Percentiles rank a stretch among this genome's conserved stretches.
Conservation (phyloP, 352 stramenopile species). For the Pythium periplocum region DNA sequence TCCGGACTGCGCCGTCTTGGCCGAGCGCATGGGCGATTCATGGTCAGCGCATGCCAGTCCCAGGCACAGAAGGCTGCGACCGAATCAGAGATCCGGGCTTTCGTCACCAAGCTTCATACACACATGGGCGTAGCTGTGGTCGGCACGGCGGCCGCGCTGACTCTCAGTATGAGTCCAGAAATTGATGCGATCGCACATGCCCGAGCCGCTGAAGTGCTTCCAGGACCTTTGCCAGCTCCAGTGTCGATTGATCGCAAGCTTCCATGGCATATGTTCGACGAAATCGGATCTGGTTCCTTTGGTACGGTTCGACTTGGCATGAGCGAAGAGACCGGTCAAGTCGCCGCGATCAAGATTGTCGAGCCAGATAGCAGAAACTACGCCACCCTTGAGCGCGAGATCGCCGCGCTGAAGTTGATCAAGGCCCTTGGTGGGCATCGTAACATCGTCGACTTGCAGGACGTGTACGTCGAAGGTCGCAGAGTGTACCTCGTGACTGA, state of each 20-base stretch:
- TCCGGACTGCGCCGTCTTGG: conserved; percentile 12
- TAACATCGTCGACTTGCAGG: conserved; percentile 81
- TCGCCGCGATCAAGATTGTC: conserved; percentile 75
- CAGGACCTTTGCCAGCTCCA: conserved; percentile 5
- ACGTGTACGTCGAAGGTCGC: conserved; percentile 75
- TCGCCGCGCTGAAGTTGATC: conserved; percentile 64
- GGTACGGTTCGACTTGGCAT: conserved; percentile 66
- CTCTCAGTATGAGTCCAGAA: conserved; percentile 29
- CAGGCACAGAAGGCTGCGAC: conserved; percentile 18
- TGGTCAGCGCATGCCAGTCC: conserved; percentile 28
- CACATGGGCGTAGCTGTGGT: conserved; percentile 42
- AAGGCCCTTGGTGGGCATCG: conserved; percentile 71
- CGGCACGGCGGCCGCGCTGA: conserved; percentile 39
- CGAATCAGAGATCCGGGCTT: conserved; percentile 13
- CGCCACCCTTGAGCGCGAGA: conserved; percentile 57
- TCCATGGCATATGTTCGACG: conserved; percentile 60
- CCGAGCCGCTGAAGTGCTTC: conserved; percentile 15
- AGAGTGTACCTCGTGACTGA: conserved; percentile 88
- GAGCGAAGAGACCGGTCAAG: conserved; percentile 58
- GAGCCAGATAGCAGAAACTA: conserved; percentile 37
- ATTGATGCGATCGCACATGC: conserved; percentile 30
- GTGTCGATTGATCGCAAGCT: conserved; percentile 15
- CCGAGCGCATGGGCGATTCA: conserved; percentile 6
- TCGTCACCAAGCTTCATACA: conserved; percentile 11
- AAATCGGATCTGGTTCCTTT: conserved; percentile 70